Conservation (phyloP, 352 stramenopile genomes). For the Phytopythium helicoides region DNA sequence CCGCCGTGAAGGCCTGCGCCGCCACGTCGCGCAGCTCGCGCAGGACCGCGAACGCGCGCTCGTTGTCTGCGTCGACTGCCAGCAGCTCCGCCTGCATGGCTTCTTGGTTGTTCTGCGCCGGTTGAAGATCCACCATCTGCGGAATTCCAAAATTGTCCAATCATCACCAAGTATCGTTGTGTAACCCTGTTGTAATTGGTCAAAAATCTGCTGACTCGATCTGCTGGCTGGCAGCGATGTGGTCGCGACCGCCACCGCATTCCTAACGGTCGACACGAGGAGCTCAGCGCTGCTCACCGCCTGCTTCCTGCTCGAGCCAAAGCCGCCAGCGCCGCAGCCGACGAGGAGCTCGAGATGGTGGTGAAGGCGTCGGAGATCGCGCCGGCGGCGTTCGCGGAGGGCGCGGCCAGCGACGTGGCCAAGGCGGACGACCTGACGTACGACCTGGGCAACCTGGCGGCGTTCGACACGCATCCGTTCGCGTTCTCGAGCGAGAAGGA, state of each 20-base stretch:
- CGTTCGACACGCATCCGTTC: slow-evolving; percentile 89
- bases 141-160: too few relatives aligned
- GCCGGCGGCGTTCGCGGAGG: slow-evolving; percentile 62
- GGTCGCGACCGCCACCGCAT: neutral
- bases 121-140: too few relatives aligned
- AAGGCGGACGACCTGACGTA: slow-evolving; percentile 87
- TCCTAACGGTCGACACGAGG: too few relatives aligned
- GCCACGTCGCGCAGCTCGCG: neutral
- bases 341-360: slow-evolving; percentile 28
- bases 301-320: neutral
- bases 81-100: slow-evolving; percentile 1
- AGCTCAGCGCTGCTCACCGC: too few relatives aligned
- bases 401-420: slow-evolving; percentile 58
- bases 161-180: too few relatives aligned
- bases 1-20: slow-evolving; percentile 2
- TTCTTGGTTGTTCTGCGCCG: too few relatives aligned
- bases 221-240: slow-evolving; percentile 3
- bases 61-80: slow-evolving; percentile 1
- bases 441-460: slow-evolving; percentile 88
- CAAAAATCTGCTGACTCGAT: neutral
- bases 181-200: neutral
- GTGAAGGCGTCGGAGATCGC: slow-evolving; percentile 85
- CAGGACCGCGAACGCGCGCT: neutral
- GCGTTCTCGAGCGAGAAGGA: slow-evolving; percentile 83
- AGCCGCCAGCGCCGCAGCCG: neutral